Conservation (phyloP, 306 rosid species). For the Fagus sylvatica region DNA sequence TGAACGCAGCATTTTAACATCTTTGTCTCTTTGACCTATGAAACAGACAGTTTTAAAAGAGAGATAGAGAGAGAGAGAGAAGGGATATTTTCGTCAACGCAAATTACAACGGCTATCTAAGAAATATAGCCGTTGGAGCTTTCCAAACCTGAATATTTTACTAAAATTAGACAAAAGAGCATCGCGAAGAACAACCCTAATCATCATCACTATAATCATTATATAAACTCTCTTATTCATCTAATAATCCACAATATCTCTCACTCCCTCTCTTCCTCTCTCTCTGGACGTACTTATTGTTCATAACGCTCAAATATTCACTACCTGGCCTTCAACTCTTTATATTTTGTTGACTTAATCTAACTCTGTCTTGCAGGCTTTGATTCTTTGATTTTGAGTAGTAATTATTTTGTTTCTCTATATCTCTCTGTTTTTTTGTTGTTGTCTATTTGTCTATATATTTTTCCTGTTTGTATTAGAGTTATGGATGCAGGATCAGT, state of each 20-base stretch:
- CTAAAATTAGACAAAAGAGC: too few species aligned
- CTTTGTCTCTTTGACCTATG: too few species aligned
- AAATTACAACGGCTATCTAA: background rate
- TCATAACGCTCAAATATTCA: background rate
- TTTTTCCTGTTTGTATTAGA: background rate
- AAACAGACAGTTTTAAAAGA: too few species aligned
- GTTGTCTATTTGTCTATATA: background rate
- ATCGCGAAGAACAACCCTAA: background rate
- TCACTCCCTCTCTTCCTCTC: background rate
- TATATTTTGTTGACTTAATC: background rate
- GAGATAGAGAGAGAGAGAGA: too few species aligned
- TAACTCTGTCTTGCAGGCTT: background rate
- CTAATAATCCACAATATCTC: background rate
- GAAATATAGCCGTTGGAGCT: background rate
- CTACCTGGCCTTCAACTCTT: too few species aligned
- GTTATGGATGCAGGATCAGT: constrained; percentile 38
- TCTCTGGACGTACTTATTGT: background rate
- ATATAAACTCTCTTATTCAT: background rate
- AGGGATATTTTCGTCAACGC: background rate
- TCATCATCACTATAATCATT: background rate
- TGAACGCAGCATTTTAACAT: too few species aligned
- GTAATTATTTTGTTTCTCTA: background rate
- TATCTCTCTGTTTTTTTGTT: background rate
- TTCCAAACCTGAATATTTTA: background rate
- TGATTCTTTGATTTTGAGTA: background rate